Evolutionary conservation across 345 rosid species (phyloP), one percentile per base, ranked within the genome.

Genomic region (Dipteronia dyeriana): DNA sequence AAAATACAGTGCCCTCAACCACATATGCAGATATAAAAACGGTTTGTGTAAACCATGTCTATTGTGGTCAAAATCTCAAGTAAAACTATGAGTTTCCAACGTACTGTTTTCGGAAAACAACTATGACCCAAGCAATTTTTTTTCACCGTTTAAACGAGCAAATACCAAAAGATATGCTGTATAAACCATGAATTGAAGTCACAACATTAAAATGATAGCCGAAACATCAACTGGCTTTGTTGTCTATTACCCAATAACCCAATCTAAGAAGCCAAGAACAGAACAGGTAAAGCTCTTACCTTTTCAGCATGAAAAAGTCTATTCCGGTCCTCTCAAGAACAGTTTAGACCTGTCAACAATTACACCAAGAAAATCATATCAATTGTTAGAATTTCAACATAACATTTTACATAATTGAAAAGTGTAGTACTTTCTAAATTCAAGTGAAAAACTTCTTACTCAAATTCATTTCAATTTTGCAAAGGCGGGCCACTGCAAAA

Each of bases 11-110:
- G 8, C 60, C 29, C n/a, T 26, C 47, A 26, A 38, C 43, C 60
- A 61, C 14, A 14, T 47, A 74, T 53, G 29, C 63, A 17, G 34
- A 45, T 49, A 74, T 41, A 73, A 60, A 67, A 74, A n/a, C n/a
- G 19, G 66, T 45, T 19, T 16, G 38, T 39, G 56, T n/a, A 41
- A 38, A 13, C 0, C 17, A 73, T 23, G 20, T 39, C 10, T 14
- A 31, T 12, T 19, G 31, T 74, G 67, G 43, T 23, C 68, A 61
- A 23, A 25, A 20, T 22, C 57, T 41, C 45, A 2, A 73, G 68
- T 62, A 26, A 39, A 73, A 73, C 26, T 22, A 57, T 57, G 62
- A 19, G 62, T 6, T 57, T 57, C 20, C 62, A 57, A 57, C 25
- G 7, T 2, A 4, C 10, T n/a, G 4, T 8, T 7, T 20, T 20